Percentiles rank a stretch among this genome's conserved stretches.
phyloP scores from a whole-genome alignment of 805 yeast genomes.

The Pichia ethanolica region DNA sequence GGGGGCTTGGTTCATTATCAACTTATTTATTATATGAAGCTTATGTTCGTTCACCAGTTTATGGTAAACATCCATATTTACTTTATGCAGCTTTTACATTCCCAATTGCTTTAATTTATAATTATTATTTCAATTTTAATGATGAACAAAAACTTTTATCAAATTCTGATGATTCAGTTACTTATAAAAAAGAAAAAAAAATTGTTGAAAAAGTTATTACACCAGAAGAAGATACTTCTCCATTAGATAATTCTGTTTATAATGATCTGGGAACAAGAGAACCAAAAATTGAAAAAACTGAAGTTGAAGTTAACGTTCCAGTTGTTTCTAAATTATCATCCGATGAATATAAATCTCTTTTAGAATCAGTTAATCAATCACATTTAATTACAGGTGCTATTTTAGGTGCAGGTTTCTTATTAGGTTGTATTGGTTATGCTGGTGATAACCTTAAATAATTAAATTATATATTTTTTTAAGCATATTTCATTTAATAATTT shows the following conservation, averaged over 20 bases:
- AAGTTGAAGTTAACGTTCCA: constrained; percentile 31
- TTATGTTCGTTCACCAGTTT: constrained; percentile 46
- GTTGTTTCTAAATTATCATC: constrained; percentile 26
- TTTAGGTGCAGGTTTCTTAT: constrained; percentile 37
- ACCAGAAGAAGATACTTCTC: constrained; percentile 29
- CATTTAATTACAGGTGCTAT: constrained; percentile 36
- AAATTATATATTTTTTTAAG: too few species aligned
- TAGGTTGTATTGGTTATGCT: constrained; percentile 47
- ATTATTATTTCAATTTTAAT: constrained; percentile 21
- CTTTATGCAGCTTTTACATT: constrained; percentile 56
- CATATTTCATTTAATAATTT: too few species aligned
- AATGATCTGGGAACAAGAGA: constrained; percentile 31
- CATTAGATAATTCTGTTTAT: constrained; percentile 39
- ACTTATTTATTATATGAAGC: constrained; percentile 46
- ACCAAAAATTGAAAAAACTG: constrained; percentile 20
- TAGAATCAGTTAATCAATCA: constrained; percentile 30
- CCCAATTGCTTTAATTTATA: constrained; percentile 33
- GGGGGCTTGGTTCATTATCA: constrained; percentile 40
- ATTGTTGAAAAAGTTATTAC: constrained; percentile 17
- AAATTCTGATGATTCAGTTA: constrained; percentile 9
- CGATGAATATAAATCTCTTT: constrained; percentile 27
- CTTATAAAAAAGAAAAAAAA: constrained; percentile 17
- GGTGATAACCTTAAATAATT: constrained; percentile 37
- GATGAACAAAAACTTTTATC: constrained; percentile 23
- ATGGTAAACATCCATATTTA: constrained; percentile 66